A percentile compares a stretch with the other conserved stretches of the same genome.
phyloP scores from a whole-genome alignment of 345 rosid species.

The Crucihimalaya himalaica region DNA sequence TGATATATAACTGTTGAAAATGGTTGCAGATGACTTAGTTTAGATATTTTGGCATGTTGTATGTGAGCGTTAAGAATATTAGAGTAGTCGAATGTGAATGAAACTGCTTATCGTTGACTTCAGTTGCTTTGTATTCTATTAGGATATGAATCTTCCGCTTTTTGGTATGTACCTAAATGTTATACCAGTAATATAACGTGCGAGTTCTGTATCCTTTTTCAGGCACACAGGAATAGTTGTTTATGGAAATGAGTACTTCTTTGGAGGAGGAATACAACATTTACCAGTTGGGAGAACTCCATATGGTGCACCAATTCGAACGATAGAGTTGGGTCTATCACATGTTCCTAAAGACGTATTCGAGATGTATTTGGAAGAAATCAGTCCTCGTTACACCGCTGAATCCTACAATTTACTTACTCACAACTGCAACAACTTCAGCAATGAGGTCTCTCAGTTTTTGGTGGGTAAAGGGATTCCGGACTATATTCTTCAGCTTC shows the following conservation, averaged over 20 bases:
- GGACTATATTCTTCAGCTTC: conserved; percentile 82
- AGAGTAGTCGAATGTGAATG: not conserved
- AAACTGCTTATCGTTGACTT: not conserved
- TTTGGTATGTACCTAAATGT: not conserved
- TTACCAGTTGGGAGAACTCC: conserved; percentile 66
- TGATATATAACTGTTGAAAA: not conserved
- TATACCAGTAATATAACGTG: not conserved
- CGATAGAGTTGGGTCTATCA: conserved; percentile 71
- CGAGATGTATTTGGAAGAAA: conserved; percentile 83
- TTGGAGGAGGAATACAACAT: conserved; percentile 91
- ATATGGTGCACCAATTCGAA: conserved; percentile 73
- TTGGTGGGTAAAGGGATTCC: conserved; percentile 81
- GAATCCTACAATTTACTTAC: conserved; percentile 76
- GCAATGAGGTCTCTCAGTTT: conserved; percentile 90
- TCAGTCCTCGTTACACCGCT: conserved; percentile 81
- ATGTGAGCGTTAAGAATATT: not conserved
- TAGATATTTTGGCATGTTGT: conserved; percentile 9
- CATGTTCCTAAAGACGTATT: conserved; percentile 90
- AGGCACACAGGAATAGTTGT: conserved; percentile 97
- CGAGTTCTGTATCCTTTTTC: conserved; percentile 11
- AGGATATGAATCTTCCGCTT: not conserved
- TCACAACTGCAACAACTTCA: conserved; percentile 95
- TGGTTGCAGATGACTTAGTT: not conserved
- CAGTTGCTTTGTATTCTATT: not conserved
- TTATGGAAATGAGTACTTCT: conserved; percentile 79